Evolutionary conservation across 192 early-diverging fungal genomes (phyloP).

Genomic region (Backusella parvicylindrica): DNA sequence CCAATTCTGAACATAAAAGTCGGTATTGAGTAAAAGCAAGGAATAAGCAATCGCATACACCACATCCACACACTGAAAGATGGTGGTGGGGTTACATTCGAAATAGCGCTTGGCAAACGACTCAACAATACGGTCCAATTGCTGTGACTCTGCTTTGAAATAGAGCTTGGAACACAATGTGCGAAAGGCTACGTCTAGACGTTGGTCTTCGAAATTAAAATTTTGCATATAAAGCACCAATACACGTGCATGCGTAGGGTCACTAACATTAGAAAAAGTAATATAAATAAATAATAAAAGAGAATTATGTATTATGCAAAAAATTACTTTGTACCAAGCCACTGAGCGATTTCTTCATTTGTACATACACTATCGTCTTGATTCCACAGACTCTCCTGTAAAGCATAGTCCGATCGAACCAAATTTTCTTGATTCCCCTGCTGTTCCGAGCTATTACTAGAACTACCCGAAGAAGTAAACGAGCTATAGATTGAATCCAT

Average conservation of each 20-base stretch:
- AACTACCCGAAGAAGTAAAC: background rate
- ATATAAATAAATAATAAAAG: background rate
- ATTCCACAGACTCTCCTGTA: constrained; percentile 8
- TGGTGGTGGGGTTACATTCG: constrained; percentile 66
- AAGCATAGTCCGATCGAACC: background rate
- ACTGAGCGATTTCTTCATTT: constrained; percentile 43
- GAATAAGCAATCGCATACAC: constrained; percentile 86
- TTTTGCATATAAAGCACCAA: constrained; percentile 67
- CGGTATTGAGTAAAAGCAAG: constrained; percentile 86
- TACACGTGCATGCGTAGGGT: constrained; percentile 25
- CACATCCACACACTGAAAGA: constrained; percentile 49
- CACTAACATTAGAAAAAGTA: background rate
- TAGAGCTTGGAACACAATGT: constrained; percentile 67
- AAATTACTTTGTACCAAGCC: constrained; percentile 33
- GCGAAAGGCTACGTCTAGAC: constrained; percentile 68
- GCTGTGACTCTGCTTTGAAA: constrained; percentile 89
- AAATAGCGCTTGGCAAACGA: constrained; percentile 78
- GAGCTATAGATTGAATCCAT: background rate
- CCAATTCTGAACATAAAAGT: constrained; percentile 76
- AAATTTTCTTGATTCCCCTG: background rate
- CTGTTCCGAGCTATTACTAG: background rate
- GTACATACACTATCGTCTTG: constrained; percentile 40
- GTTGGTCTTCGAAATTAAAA: constrained; percentile 67
- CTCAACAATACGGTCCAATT: constrained; percentile 82
- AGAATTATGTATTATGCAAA: background rate